Conservation (phyloP, 805 yeast genomes). For the Candida montana region DNA sequence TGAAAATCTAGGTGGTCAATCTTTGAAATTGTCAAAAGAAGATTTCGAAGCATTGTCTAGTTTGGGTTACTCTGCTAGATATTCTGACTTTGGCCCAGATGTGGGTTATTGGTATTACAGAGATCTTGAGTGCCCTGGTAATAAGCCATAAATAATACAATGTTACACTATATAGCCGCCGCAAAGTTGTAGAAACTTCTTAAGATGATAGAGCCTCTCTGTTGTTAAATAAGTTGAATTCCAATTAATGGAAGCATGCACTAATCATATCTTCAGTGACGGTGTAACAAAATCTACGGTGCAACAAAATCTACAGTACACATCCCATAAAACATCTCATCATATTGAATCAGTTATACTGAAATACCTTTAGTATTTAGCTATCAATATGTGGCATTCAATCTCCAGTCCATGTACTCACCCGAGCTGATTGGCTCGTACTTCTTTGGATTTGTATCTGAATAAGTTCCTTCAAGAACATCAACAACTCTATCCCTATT, state of each 20-base stretch:
- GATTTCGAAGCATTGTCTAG: conserved; percentile 24
- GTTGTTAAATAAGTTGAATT: no score
- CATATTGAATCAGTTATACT: no score
- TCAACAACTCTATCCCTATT: conserved; percentile 21
- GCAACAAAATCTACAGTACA: no score
- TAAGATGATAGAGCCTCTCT: no score
- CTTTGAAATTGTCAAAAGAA: conserved; percentile 28
- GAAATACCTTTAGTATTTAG: no score
- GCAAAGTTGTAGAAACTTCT: no score
- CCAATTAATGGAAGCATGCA: no score
- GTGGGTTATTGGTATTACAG: conserved; percentile 29
- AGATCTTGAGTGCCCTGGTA: conserved; percentile 31
- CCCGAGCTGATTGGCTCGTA: conserved; percentile 23
- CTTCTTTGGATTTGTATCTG: conserved; percentile 21
- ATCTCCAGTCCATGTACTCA: conserved; percentile 20
- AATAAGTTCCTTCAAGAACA: conserved; percentile 23
- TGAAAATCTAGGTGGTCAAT: conserved; percentile 27
- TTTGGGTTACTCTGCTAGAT: conserved; percentile 26
- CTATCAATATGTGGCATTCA: conserved; percentile 20
- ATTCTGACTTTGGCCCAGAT: conserved; percentile 29
- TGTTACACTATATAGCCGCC: no score
- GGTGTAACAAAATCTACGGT: no score
- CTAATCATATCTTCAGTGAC: no score
- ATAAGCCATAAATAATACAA: no score
- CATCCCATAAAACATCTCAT: no score